Percentiles rank a stretch among this genome's conserved stretches.
phyloP scores from a whole-genome alignment of 2,329 filamentous ascomycete species.

The Penicillium sp. region DNA sequence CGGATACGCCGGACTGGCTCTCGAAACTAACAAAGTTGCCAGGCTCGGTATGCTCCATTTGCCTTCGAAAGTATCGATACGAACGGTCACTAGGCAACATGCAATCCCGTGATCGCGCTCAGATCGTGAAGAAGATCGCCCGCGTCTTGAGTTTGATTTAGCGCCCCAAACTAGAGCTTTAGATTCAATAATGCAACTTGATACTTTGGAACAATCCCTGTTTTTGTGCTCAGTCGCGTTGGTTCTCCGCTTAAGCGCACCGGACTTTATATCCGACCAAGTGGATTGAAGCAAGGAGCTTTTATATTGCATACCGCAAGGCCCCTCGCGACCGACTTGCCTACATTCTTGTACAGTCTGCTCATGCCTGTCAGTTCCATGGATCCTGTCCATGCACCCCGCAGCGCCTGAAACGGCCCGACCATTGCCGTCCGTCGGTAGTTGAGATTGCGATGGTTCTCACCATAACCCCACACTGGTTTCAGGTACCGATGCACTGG shows the following conservation, averaged over 20 bases:
- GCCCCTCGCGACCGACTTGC: neutral
- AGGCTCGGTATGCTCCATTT: too few relatives aligned
- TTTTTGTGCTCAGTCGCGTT: neutral
- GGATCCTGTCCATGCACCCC: neutral
- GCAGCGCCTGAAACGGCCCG: neutral
- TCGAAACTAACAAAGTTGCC: too few relatives aligned
- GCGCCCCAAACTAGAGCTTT: neutral
- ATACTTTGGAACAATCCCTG: neutral
- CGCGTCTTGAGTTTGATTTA: neutral
- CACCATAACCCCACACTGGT: neutral
- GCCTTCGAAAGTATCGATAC: neutral
- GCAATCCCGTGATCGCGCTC: neutral
- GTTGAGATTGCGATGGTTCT: neutral
- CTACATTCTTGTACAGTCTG: neutral
- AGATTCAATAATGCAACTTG: conserved; percentile 9
- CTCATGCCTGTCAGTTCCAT: neutral
- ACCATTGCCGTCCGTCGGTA: neutral
- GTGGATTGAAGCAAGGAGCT: neutral
- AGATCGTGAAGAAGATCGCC: conserved; percentile 5
- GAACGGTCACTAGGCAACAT: neutral
- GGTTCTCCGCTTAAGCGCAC: neutral
- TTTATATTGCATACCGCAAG: neutral
- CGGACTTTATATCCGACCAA: neutral
- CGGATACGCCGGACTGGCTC: too few relatives aligned
- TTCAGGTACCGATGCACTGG: neutral